Percentiles rank a stretch among this genome's conserved stretches.
Conservation (phyloP, 257 asterid genomes). For the Thymus quinquecostatus region DNA sequence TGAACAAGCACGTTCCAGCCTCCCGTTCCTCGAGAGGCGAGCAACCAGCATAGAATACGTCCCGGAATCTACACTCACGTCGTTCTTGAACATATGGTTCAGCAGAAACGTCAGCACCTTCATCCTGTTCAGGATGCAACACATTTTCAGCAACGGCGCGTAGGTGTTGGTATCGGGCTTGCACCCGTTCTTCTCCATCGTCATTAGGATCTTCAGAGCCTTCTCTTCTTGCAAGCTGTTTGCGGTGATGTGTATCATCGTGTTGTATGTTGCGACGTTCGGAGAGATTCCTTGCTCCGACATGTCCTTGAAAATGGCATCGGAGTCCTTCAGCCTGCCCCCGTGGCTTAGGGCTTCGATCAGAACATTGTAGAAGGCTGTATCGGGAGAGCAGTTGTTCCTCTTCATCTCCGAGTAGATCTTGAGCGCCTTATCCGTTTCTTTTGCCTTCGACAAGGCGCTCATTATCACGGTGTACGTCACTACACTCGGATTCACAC, state of each 20-base stretch:
- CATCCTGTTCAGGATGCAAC: slow-evolving; percentile 76
- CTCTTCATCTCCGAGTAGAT: slow-evolving; percentile 72
- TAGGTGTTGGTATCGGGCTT: slow-evolving; percentile 76
- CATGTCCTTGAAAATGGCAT: slow-evolving; percentile 78
- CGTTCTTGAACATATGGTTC: slow-evolving; percentile 76
- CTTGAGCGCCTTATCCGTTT: slow-evolving; percentile 63
- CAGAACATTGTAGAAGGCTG: slow-evolving; percentile 58
- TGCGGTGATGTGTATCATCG: slow-evolving; percentile 57
- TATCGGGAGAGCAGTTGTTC: slow-evolving; percentile 61
- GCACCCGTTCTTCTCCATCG: slow-evolving; percentile 65
- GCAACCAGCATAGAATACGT: slow-evolving; percentile 63
- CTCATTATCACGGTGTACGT: slow-evolving; percentile 65
- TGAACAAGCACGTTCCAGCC: slow-evolving; percentile 56
- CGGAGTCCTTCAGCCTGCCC: slow-evolving; percentile 76
- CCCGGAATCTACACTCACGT: slow-evolving; percentile 70
- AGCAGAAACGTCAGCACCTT: slow-evolving; percentile 79
- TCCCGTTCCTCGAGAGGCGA: slow-evolving; percentile 60
- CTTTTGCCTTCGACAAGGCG: slow-evolving; percentile 70
- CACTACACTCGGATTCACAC: slow-evolving; percentile 56
- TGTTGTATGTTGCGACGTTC: slow-evolving; percentile 52
- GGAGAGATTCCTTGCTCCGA: slow-evolving; percentile 69
- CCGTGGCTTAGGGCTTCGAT: slow-evolving; percentile 56
- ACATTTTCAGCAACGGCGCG: slow-evolving; percentile 79
- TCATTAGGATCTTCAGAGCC: slow-evolving; percentile 56
- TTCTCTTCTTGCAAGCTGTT: slow-evolving; percentile 68